Percentiles rank a stretch among this genome's conserved stretches.
Conservation (phyloP, 805 yeast species). For the Saccharomycopsis schoenii region DNA sequence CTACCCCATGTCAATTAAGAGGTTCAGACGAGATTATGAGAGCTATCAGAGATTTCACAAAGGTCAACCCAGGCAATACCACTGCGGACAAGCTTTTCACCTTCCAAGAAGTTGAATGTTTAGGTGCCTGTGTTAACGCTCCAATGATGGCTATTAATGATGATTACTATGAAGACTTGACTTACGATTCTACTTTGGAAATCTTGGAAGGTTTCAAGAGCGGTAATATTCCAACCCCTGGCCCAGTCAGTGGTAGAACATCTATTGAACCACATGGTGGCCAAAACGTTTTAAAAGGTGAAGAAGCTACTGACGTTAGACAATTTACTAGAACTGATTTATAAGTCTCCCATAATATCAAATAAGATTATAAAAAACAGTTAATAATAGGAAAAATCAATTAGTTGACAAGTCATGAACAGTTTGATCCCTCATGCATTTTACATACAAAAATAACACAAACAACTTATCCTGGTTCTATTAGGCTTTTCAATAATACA, state of each 20-base stretch:
- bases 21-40: conserved; percentile 72
- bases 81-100: conserved; percentile 69
- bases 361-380: background rate
- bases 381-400: background rate
- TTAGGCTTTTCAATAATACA: background rate
- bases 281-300: conserved; percentile 46
- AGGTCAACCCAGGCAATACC: conserved; percentile 68
- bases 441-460: background rate
- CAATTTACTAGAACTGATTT: conserved; percentile 66
- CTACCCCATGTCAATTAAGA: conserved; percentile 82
- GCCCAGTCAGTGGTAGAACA: conserved; percentile 60
- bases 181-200: conserved; percentile 51
- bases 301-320: conserved; percentile 60
- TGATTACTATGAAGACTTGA: conserved; percentile 74
- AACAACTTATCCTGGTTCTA: background rate
- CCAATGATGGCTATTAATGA: conserved; percentile 84
- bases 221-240: conserved; percentile 54
- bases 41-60: conserved; percentile 51
- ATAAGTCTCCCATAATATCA: conserved; percentile 22
- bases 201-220: conserved; percentile 52
- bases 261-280: conserved; percentile 74
- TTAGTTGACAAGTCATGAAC: background rate
- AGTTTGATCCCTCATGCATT: too few species aligned
- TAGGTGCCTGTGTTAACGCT: conserved; percentile 87
- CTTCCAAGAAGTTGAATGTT: conserved; percentile 80